phyloP scores from a whole-genome alignment of 345 rosid species.

The Noccaea bulbosa region DNA sequence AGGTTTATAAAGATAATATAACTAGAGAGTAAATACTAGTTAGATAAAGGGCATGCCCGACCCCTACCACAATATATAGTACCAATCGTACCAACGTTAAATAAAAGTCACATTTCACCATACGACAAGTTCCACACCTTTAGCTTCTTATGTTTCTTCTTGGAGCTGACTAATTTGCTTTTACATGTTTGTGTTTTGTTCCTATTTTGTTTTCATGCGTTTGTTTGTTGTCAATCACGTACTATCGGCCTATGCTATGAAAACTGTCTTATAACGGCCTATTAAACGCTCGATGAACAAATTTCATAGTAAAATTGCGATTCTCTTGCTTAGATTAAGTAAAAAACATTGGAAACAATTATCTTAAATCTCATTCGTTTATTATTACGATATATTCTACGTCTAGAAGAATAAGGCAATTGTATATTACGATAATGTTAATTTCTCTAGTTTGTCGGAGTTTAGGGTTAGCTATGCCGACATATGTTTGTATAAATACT shows the following conservation, averaged over 20 bases:
- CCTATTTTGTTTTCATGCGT: background rate
- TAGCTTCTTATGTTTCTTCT: conserved; percentile 5
- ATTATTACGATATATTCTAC: too few relatives aligned
- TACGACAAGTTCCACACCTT: conserved; percentile 31
- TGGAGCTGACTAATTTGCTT: conserved; percentile 12
- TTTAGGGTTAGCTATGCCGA: too few relatives aligned
- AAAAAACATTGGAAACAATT: background rate
- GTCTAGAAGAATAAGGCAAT: too few relatives aligned
- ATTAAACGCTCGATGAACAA: background rate
- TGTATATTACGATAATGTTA: too few relatives aligned
- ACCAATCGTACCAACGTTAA: conserved; percentile 22
- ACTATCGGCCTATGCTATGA: conserved; percentile 9
- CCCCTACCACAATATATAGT: conserved; percentile 10
- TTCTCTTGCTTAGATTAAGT: too few relatives aligned
- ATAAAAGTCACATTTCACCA: conserved; percentile 19
- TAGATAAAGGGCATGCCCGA: background rate
- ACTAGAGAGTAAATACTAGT: background rate
- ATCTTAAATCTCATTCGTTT: too few relatives aligned
- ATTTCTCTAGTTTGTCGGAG: too few relatives aligned
- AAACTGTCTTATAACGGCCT: background rate
- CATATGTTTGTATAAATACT: too few relatives aligned
- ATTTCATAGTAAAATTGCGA: background rate
- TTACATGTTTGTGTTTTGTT: conserved; percentile 23
- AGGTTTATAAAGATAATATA: conserved; percentile 7
- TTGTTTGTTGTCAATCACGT: conserved; percentile 5